These are phyloP conservation scores for Rhodotorula sphaerocarpa DNA, from an alignment of 768 basidiomycete species.

Conservation along the genomic window DNA sequence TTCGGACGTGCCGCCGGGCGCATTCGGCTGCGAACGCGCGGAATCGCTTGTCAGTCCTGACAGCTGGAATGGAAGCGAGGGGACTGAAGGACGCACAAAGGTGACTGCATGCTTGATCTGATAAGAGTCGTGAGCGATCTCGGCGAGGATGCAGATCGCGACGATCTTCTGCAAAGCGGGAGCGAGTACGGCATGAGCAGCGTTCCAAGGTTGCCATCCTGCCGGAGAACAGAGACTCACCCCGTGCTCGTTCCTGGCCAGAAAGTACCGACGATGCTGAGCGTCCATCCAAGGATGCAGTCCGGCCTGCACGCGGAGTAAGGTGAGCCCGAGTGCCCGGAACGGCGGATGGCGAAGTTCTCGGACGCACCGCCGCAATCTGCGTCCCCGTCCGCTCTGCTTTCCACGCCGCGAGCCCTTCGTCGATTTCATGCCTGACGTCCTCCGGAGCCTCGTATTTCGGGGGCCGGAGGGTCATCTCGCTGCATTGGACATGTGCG, in stretches of 20 bases:
- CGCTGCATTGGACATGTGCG: constrained; percentile 20
- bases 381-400: constrained; percentile 20
- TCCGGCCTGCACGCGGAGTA: constrained; percentile 10
- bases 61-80: too few species aligned
- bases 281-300: constrained; percentile 30
- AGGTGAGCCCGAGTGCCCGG: too few species aligned
- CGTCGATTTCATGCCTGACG: constrained; percentile 40
- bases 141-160: constrained; percentile 30
- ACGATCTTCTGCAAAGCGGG: constrained; percentile 13
- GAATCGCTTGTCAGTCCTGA: not conserved
- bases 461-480: constrained; percentile 20
- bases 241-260: constrained; percentile 27
- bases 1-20: constrained; percentile 27
- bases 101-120: constrained; percentile 34
- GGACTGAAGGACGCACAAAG: constrained; percentile 11
- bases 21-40: constrained; percentile 25
- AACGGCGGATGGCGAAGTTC: too few species aligned
- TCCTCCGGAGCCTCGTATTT: constrained; percentile 6
- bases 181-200: not conserved
- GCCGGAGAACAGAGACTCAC: not conserved
- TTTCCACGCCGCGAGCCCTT: constrained; percentile 25
- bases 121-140: constrained; percentile 23
- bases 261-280: constrained; percentile 24
- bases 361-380: constrained; percentile 31
- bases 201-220: too few species aligned